Evolutionary conservation across 2,329 filamentous ascomycete species (phyloP).

Genomic region (Zymoseptoria ardabiliae): DNA sequence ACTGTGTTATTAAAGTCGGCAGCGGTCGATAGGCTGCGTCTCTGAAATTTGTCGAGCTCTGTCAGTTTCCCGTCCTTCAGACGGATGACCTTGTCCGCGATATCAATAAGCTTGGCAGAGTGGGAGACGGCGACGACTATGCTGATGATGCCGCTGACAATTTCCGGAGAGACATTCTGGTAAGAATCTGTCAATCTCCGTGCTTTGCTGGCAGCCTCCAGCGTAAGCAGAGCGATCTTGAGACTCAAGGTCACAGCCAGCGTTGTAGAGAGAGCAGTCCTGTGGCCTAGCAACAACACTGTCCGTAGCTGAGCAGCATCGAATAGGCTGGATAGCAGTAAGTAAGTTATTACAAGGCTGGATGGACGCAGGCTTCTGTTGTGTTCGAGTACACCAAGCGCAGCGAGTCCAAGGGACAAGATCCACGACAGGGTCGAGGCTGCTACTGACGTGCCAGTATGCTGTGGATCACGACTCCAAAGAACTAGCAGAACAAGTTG

Average conservation of each 20-base stretch:
- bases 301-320: neutral
- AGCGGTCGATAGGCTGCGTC: too few species aligned
- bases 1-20: too few species aligned
- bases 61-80: too few species aligned
- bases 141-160: neutral
- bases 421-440: neutral
- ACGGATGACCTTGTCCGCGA: too few species aligned
- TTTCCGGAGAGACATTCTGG: neutral
- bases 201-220: neutral
- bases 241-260: neutral
- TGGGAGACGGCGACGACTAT: too few species aligned
- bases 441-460: neutral
- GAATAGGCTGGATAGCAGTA: neutral
- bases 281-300: neutral
- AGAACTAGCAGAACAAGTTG: neutral
- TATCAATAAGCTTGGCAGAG: too few species aligned
- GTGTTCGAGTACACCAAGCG: neutral
- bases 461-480: neutral
- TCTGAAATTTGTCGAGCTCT: too few species aligned
- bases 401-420: neutral
- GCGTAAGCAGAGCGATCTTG: neutral
- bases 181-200: neutral
- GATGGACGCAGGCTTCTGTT: neutral
- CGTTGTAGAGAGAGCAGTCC: neutral
- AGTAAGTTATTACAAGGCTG: neutral